Evolutionary conservation across 208 protist genomes (phyloP), one percentile per base, ranked within the genome.

Genomic region (Crithidia fasciculata): DNA sequence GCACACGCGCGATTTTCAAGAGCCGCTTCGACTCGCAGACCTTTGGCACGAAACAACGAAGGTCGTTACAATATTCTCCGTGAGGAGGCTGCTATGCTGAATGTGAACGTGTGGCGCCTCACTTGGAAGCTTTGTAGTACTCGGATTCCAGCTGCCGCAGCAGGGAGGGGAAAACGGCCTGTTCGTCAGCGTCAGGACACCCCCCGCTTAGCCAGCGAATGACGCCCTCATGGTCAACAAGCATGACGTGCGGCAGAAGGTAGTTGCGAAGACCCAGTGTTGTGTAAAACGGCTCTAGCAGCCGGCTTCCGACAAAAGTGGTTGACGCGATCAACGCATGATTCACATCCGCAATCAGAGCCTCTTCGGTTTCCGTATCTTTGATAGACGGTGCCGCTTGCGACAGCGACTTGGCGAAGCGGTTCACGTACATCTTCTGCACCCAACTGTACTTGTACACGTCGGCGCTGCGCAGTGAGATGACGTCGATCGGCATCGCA

Each of bases 361-460:
- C 54, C 28, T 56, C 58, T 18, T 56, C 58, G 8, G 59, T 60
- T 44, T 77, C 77, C 45, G 44, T 59, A 10, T 39, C 41, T 37
- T 41, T 28, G 28, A 28, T 49, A 41, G 41, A 44, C 39, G 54
- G 58, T 16, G 59, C 12, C 18, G 52, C 36, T 65, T 54, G 41
- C 8, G 63, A 73, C 40, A 95, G 78, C 10, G 85, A 91, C 66
- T 83, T 78, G 15, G 88, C 85, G 68, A 93, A 94, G 7, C 87
- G 89, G 15, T 72, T 78, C 12, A 94, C 79, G 66, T 94, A 95
- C 57, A 96, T 50, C 49, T 69, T 69, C 40, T 96, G 92, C 15
- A 96, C 89, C 89, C 91, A 94, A 5, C 73, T 49, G 69, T 91
- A 94, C 60, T 82, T 93, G 82, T 94, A 92, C 0, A 96, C 69